Evolutionary conservation across 2,329 filamentous ascomycete species (phyloP).

Genomic region (Beauveria scarabaeidicola): DNA sequence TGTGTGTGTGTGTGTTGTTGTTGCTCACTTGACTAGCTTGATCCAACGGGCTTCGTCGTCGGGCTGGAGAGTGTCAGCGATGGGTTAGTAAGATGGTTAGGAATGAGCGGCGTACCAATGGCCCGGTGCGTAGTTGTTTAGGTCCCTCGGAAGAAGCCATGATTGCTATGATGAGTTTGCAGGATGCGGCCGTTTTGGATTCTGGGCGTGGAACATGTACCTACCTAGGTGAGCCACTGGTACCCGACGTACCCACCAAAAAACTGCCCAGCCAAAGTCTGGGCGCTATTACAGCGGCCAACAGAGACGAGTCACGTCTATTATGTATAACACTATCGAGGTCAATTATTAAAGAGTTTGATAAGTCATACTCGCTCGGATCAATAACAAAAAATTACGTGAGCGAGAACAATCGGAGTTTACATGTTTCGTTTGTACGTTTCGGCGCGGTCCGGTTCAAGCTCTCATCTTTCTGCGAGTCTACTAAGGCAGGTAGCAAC

Average conservation of each 20-base stretch:
- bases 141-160: slow-evolving; percentile 34
- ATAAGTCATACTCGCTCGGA: too few species aligned
- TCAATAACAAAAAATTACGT: too few species aligned
- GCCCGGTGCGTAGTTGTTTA: slow-evolving; percentile 35
- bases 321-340: too few species aligned
- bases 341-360: too few species aligned
- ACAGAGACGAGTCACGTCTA: too few species aligned
- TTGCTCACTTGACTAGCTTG: slow-evolving; percentile 45
- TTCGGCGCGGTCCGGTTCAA: too few species aligned
- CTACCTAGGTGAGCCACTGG: not conserved
- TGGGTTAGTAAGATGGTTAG: not conserved
- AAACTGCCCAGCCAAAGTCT: not conserved
- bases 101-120: slow-evolving; percentile 30
- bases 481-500: too few species aligned
- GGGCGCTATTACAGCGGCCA: too few species aligned
- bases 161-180: not conserved
- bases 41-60: slow-evolving; percentile 51
- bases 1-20: not conserved
- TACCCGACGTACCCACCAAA: not conserved
- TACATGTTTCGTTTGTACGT: too few species aligned
- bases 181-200: not conserved
- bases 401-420: too few species aligned
- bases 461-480: too few species aligned
- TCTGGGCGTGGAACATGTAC: not conserved
- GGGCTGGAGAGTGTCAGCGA: slow-evolving; percentile 24